These are phyloP conservation scores for Plasmopara viticola DNA, from an alignment of 352 stramenopile genomes.

Conservation along the genomic window DNA sequence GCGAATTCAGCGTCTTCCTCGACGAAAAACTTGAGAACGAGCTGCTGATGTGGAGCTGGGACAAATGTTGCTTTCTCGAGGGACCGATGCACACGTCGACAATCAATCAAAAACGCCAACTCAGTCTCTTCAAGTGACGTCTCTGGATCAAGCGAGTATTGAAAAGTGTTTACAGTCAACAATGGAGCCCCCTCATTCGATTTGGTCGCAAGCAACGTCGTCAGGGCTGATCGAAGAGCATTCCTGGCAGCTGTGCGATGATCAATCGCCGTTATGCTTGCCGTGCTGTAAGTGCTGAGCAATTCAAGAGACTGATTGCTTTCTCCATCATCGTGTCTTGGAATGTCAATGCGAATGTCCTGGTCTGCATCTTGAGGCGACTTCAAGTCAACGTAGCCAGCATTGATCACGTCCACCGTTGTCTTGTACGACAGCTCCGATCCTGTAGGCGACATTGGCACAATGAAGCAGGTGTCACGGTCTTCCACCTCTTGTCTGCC, in stretches of 20 bases:
- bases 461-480: constrained; percentile 10
- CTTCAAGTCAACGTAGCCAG: constrained; percentile 17
- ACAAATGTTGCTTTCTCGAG: neutral
- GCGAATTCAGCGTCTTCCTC: constrained; percentile 47
- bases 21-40: constrained; percentile 53
- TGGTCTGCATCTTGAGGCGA: constrained; percentile 12
- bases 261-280: constrained; percentile 12
- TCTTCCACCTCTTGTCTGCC: constrained; percentile 10
- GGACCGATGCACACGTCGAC: constrained; percentile 3
- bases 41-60: neutral
- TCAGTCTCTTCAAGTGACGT: constrained; percentile 35
- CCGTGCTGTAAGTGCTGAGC: constrained; percentile 11
- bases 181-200: neutral
- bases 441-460: constrained; percentile 11
- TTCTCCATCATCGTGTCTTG: constrained; percentile 5
- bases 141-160: constrained; percentile 20
- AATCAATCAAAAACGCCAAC: constrained; percentile 37
- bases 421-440: constrained; percentile 3
- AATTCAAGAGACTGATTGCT: constrained; percentile 21
- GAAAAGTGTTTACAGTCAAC: constrained; percentile 31
- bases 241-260: constrained; percentile 14
- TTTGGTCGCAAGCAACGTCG: constrained; percentile 15
- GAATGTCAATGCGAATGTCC: neutral
- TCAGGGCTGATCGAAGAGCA: constrained; percentile 13
- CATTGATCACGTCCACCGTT: constrained; percentile 3